Conservation (phyloP, 2,329 filamentous ascomycete species). For the Purpureocillium lavendulum region DNA sequence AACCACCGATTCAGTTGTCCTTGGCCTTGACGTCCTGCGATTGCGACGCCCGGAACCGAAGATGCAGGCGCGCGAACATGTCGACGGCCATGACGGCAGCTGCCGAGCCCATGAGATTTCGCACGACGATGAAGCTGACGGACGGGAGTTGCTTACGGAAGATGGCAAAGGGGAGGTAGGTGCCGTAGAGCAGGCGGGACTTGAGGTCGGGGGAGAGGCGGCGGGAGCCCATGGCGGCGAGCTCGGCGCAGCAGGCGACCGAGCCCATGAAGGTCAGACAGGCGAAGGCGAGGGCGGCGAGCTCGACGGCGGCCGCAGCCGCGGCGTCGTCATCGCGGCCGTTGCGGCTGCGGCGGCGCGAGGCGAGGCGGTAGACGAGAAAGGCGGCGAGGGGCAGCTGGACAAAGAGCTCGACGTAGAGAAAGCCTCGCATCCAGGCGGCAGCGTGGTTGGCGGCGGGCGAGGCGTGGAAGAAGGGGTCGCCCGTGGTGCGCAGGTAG, state of each 20-base stretch:
- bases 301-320: conserved; percentile 33
- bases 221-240: conserved; percentile 37
- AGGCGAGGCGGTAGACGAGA: conserved; percentile 31
- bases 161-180: conserved; percentile 43
- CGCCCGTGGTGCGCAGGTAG: conserved; percentile 40
- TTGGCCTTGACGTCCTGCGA: conserved; percentile 27
- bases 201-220: conserved; percentile 36
- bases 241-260: conserved; percentile 40
- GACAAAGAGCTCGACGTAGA: conserved; percentile 40
- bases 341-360: not conserved
- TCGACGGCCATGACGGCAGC: conserved; percentile 42
- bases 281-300: conserved; percentile 42
- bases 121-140: not conserved
- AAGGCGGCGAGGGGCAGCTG: conserved; percentile 43
- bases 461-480: conserved; percentile 40
- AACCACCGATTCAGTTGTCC: conserved; percentile 10
- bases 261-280: conserved; percentile 44
- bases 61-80: conserved; percentile 44
- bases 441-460: conserved; percentile 22
- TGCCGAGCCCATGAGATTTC: conserved; percentile 13
- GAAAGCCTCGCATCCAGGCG: conserved; percentile 44
- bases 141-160: conserved; percentile 36
- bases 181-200: conserved; percentile 34
- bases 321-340: too few species aligned
- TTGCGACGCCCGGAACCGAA: conserved; percentile 24